Conservation (phyloP, 176 grass and related monocot genomes). For the Lolium perenne region DNA sequence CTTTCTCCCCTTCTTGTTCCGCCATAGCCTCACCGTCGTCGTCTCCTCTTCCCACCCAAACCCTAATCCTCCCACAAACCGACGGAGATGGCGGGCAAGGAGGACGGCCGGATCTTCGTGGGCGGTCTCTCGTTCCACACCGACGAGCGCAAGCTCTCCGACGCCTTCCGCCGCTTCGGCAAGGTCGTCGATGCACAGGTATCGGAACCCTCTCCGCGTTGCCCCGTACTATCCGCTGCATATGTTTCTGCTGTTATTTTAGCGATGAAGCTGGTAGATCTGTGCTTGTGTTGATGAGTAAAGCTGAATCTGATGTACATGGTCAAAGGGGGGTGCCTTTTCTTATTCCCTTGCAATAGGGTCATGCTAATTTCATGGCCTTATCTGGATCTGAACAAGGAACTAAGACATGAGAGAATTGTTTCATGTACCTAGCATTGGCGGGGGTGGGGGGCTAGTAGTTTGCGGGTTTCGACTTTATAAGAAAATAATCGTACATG, state of each 20-base stretch:
- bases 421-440: background rate
- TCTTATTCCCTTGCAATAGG: background rate
- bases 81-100: conserved; percentile 62
- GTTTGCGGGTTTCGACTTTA: background rate
- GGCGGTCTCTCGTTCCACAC: conserved; percentile 81
- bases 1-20: background rate
- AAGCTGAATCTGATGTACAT: conserved; percentile 18
- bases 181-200: conserved; percentile 86
- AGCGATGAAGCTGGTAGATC: conserved; percentile 41
- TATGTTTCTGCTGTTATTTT: background rate
- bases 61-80: background rate
- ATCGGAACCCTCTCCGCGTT: background rate
- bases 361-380: background rate
- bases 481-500: background rate
- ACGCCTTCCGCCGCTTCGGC: conserved; percentile 78
- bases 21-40: background rate
- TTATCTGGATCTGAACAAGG: background rate
- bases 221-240: background rate
- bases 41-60: conserved; percentile 4
- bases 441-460: background rate
- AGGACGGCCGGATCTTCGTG: conserved; percentile 86
- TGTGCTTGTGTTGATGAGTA: background rate
- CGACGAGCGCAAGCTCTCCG: conserved; percentile 66
- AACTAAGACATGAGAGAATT: background rate
- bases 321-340: background rate